Conservation (phyloP, 2,329 filamentous ascomycete genomes). For the Thielaviopsis euricoi region DNA sequence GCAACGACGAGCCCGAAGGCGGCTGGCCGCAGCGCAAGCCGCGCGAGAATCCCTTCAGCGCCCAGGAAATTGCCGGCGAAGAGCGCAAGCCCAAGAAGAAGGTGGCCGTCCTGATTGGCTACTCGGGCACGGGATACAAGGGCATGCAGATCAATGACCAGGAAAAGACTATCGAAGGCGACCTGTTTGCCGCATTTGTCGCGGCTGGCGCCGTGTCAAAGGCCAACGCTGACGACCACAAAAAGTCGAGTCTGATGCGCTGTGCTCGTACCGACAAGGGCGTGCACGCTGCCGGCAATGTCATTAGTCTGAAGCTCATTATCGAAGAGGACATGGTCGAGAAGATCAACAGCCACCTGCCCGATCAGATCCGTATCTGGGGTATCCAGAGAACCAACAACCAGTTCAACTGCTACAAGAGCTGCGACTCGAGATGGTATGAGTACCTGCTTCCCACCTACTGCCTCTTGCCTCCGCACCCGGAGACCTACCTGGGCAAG, state of each 20-base stretch:
- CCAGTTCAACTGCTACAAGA: slow-evolving; percentile 84
- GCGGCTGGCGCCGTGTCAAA: slow-evolving; percentile 87
- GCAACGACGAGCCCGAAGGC: slow-evolving; percentile 10
- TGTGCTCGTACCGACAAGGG: slow-evolving; percentile 96
- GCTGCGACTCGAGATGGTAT: slow-evolving; percentile 90
- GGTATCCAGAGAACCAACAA: slow-evolving; percentile 80
- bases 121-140: slow-evolving; percentile 90
- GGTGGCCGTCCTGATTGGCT: slow-evolving; percentile 88
- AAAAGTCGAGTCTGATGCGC: slow-evolving; percentile 85
- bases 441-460: slow-evolving; percentile 94
- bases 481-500: slow-evolving; percentile 68
- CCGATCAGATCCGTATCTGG: slow-evolving; percentile 86
- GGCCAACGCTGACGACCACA: slow-evolving; percentile 89
- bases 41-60: slow-evolving; percentile 32
- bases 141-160: slow-evolving; percentile 80
- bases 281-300: slow-evolving; percentile 87
- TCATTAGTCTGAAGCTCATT: slow-evolving; percentile 90
- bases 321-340: slow-evolving; percentile 77
- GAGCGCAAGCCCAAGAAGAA: slow-evolving; percentile 85
- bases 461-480: slow-evolving; percentile 81
- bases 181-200: slow-evolving; percentile 84
- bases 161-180: slow-evolving; percentile 89
- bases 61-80: slow-evolving; percentile 79
- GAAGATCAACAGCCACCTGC: slow-evolving; percentile 77
- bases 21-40: slow-evolving; percentile 11